Evolutionary conservation across 495 filamentous ascomycete genomes (phyloP), one percentile per base, ranked within the genome.

Genomic region (Xanthoparmelia taractica): DNA sequence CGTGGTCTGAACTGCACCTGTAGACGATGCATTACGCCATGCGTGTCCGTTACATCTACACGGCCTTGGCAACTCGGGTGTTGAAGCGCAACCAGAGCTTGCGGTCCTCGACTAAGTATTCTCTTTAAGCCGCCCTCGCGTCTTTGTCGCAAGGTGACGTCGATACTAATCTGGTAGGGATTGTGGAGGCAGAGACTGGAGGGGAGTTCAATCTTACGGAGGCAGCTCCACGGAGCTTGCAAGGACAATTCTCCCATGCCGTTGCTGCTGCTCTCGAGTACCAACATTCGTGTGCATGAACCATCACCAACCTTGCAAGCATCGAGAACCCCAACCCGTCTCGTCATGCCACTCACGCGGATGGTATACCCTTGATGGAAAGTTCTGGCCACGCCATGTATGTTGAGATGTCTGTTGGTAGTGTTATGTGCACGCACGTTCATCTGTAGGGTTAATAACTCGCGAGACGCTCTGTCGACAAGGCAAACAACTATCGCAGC

Each of bases 281-380:
- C 82, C 18, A 93, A 73, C 47, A 93, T 84, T 41, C 85, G 82
- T 17, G 87, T 85, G 31, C 85, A 75, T 0, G 79, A 79, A 15
- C 86, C 84, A 73, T 94, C 90, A 7, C 81, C 78, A 59, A 94
- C 72, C 68, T 84, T 89, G 68, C 86, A 89, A 33, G 87, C 88
- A 74, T 94, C 90, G 41, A 85, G 79, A 7, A 93, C 81, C 63
- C 83, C 84, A 29, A 77, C 69, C 20, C 70, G 68, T 67, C 77
- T 73, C 47, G 77, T 76, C 33, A 79, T 59, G 29, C 58, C 63
- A 17, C 27, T 65, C 12, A 68, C 63, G 40, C 23, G 47, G 34
- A 33, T 36, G 23, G 40, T 63, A 47, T 33, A 63, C 13, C 37
- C 25, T 43, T 52, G 45, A 38, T 54, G 33, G 27, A 38, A 27